Base-by-base conservation (phyloP, 2,329 filamentous ascomycete species). In the Colletotrichum melonis region DNA sequence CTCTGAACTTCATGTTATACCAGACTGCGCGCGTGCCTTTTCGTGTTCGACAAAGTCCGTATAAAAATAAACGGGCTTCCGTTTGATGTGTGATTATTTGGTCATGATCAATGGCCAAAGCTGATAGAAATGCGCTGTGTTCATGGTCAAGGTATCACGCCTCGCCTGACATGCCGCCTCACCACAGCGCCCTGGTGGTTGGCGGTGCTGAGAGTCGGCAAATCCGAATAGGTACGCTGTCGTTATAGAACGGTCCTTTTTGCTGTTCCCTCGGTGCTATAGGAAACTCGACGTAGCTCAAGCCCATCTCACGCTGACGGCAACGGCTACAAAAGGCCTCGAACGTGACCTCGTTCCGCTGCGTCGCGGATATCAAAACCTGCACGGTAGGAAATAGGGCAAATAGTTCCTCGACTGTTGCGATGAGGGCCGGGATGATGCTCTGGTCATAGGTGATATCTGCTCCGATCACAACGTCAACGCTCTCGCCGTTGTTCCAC, bases 401-500 rank as follows among this genome's bases (percentile, higher is more conserved):
- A 62, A 93, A 89, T 14, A 95, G 83, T 63, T 92, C 88, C 38
- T 87, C 82, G 64, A 95, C 80, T 3, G 93, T 95, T 3, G 86
- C 87, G 3, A 94, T 86, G 28, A 96, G 85, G 1, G 89, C 84
- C 0, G 91, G 89, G 63, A 93, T 91, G 55, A 90, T 87, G 46
- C 85, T 84, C 73, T 86, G 86, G 79, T 96, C 93, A 81, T 95
- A 96, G 1, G 92, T 95, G 81, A 96, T 89, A 80, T 96, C 94
- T 42, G 94, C 93, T 4, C 93, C 94, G 32, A 96, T 82, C 2
- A 95, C 88, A 5, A 94, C 82, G 79, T 95, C 92, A 57, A 90
- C 80, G 2, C 79, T 76, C 5, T 79, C 78, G 22, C 85, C 85
- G 24, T 83, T 83, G 75, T 87, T 86, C 88, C 88, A 89, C 58